A percentile compares a stretch with the other conserved stretches of the same genome.
phyloP scores from a whole-genome alignment of 331 rosid genomes.

The Rhamnella rubrinervis region DNA sequence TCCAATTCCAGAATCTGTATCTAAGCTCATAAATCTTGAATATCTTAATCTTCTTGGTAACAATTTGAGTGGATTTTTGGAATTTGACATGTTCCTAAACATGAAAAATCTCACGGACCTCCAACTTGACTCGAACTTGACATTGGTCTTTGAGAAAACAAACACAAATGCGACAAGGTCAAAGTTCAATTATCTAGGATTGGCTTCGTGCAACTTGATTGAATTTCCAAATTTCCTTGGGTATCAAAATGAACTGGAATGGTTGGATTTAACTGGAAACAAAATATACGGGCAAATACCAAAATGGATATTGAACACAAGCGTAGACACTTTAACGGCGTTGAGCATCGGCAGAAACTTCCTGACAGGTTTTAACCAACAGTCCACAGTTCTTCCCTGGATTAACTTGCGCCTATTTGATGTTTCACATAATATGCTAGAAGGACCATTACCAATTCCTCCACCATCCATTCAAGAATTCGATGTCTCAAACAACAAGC shows the following conservation, averaged over 20 bases:
- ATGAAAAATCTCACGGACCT: conserved; percentile 10
- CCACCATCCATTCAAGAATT: not conserved
- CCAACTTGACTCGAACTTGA: not conserved
- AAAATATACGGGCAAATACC: conserved; percentile 24
- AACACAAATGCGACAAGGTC: conserved; percentile 5
- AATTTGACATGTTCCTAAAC: conserved; percentile 11
- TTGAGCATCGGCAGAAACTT: not conserved
- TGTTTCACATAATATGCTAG: not conserved
- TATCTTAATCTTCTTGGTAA: conserved; percentile 5
- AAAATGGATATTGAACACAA: conserved; percentile 20
- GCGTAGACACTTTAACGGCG: conserved; percentile 11
- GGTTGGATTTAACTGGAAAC: conserved; percentile 14
- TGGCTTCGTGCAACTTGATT: not conserved
- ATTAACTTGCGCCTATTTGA: not conserved
- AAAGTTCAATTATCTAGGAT: conserved; percentile 2
- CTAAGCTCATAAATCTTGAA: conserved; percentile 7
- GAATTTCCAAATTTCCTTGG: conserved; percentile 20
- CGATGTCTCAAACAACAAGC: not conserved
- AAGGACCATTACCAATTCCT: not conserved
- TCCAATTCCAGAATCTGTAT: not conserved
- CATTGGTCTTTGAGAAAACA: not conserved
- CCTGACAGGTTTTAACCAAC: conserved; percentile 9
- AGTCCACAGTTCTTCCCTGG: not conserved
- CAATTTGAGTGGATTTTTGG: conserved; percentile 3
- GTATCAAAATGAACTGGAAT: conserved; percentile 6